Evolutionary conservation across 108 stramenopile genomes (phyloP).

Genomic region (Pseudonitzschia pungens): DNA sequence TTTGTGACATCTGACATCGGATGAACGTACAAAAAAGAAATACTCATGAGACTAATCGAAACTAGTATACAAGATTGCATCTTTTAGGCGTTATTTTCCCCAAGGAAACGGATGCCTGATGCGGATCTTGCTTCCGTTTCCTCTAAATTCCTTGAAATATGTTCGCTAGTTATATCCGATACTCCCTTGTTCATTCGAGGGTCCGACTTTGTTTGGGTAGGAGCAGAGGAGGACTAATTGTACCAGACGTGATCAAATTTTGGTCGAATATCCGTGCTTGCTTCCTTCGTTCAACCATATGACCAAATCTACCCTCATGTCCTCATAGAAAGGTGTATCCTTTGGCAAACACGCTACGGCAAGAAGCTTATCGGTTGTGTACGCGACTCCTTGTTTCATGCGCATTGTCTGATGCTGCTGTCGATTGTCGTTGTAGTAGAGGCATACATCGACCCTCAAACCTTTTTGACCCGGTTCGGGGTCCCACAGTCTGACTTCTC

Average conservation of each 20-base stretch:
- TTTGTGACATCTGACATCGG: no score
- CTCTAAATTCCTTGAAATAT: no score
- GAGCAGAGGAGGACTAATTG: no score
- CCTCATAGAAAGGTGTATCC: conserved; percentile 19
- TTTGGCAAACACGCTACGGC: conserved; percentile 34
- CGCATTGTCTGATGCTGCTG: conserved; percentile 1
- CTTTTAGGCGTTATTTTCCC: no score
- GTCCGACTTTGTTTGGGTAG: no score
- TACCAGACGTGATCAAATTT: neutral
- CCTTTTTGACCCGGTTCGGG: conserved; percentile 25
- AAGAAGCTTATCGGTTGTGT: conserved; percentile 13
- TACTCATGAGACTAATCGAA: no score
- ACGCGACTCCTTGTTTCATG: neutral
- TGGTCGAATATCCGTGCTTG: conserved; percentile 26
- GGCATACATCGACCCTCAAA: conserved; percentile 26
- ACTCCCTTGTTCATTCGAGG: no score
- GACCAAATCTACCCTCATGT: neutral
- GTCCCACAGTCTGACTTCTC: conserved; percentile 17
- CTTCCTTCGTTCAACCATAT: conserved; percentile 20
- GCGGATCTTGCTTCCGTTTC: no score
- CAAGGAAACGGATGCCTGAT: no score
- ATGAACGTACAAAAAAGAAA: no score
- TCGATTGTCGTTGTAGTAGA: conserved; percentile 22
- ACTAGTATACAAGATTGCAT: no score
- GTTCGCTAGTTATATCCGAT: no score